These are phyloP conservation scores for Geranium brycei DNA, from an alignment of 345 rosid genomes.

Conservation along the genomic window DNA sequence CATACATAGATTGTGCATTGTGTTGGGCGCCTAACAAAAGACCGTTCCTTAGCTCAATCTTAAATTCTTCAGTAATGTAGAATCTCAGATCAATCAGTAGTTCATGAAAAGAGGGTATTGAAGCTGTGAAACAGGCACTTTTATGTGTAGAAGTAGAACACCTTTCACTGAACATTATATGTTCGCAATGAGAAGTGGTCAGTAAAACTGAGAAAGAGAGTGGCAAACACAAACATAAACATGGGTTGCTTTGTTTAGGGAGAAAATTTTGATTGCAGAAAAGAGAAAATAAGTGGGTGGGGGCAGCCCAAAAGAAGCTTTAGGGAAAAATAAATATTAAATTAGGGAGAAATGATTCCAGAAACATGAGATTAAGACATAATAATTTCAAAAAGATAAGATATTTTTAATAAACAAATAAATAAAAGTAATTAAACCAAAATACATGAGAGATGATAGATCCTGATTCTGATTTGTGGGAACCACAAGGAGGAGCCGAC, in stretches of 20 bases:
- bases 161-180: background rate
- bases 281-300: background rate
- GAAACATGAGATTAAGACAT: background rate
- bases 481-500: constrained; percentile 31
- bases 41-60: background rate
- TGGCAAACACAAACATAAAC: background rate
- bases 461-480: constrained; percentile 45
- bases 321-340: background rate
- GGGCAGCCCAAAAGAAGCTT: background rate
- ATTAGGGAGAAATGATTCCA: constrained; percentile 3
- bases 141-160: too few species aligned
- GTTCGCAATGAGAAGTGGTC: background rate
- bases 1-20: background rate
- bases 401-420: too few species aligned
- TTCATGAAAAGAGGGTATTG: too few species aligned
- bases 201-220: too few species aligned
- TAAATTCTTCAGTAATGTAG: too few species aligned
- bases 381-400: constrained; percentile 3
- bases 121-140: too few species aligned
- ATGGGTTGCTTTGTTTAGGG: background rate
- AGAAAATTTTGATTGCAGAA: background rate
- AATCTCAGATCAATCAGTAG: too few species aligned
- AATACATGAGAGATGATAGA: constrained; percentile 10
- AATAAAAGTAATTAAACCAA: too few species aligned
- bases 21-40: background rate